These are phyloP conservation scores for Mikania micrantha DNA, from an alignment of 129 eudicot species.

Conservation along the genomic window DNA sequence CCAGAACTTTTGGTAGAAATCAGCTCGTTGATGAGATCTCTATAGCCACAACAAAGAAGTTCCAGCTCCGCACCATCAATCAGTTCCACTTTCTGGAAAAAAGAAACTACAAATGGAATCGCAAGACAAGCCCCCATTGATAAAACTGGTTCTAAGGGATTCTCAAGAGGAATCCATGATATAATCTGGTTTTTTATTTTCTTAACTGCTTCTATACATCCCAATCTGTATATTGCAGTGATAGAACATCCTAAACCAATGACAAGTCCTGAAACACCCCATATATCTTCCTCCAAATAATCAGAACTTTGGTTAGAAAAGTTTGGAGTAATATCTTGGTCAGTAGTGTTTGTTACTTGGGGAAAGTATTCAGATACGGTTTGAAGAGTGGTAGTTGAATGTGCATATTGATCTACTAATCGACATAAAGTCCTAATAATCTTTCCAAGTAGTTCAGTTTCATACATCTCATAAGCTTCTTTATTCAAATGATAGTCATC, in stretches of 20 bases:
- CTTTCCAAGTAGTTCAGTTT: conserved; percentile 54
- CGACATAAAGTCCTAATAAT: conserved; percentile 50
- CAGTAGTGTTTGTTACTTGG: conserved; percentile 26
- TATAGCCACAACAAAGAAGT: conserved; percentile 33
- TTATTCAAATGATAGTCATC: conserved; percentile 27
- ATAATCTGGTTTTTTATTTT: conserved; percentile 39
- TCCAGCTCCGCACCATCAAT: conserved; percentile 56
- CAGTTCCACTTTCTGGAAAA: conserved; percentile 68
- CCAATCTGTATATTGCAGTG: conserved; percentile 65
- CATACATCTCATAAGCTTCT: conserved; percentile 42
- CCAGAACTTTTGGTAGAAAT: conserved; percentile 40
- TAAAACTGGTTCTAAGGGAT: conserved; percentile 29
- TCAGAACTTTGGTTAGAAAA: conserved; percentile 21
- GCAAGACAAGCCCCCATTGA: conserved; percentile 75
- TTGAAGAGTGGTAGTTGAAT: conserved; percentile 38
- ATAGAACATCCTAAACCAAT: conserved; percentile 76
- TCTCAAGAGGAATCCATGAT: conserved; percentile 62
- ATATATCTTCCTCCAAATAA: conserved; percentile 68
- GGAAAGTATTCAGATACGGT: conserved; percentile 42
- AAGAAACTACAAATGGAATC: conserved; percentile 56
- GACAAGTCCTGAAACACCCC: conserved; percentile 89
- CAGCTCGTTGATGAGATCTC: conserved; percentile 56
- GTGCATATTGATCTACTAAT: conserved; percentile 42
- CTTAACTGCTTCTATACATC: conserved; percentile 50
- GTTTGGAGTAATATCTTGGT: conserved; percentile 19